These are phyloP conservation scores for Tubosaeta brunneosetosa DNA, from an alignment of 768 basidiomycete genomes.

Conservation along the genomic window DNA sequence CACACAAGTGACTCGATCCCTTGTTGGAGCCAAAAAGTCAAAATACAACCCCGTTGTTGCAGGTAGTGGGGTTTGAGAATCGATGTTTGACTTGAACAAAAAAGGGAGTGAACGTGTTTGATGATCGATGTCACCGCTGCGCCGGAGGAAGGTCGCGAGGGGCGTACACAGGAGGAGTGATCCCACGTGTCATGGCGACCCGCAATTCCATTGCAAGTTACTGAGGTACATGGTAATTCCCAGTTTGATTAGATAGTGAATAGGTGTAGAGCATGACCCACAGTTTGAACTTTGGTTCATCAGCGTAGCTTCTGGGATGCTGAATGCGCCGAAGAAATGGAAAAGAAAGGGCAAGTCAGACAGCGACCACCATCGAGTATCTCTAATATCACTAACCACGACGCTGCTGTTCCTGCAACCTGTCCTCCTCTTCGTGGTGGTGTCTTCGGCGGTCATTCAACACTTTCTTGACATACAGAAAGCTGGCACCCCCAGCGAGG, in stretches of 20 bases:
- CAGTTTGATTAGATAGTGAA: neutral
- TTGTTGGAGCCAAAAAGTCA: neutral
- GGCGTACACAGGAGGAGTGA: neutral
- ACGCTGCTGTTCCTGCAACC: slow-evolving; percentile 2
- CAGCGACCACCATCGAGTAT: neutral
- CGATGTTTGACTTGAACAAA: neutral
- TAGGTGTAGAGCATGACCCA: neutral
- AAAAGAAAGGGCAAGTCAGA: slow-evolving; percentile 7
- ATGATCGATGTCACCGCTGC: neutral
- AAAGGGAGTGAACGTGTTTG: neutral
- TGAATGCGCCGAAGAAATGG: neutral
- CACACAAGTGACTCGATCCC: neutral
- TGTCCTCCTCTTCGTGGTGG: slow-evolving; percentile 17
- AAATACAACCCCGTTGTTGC: neutral
- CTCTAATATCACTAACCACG: neutral
- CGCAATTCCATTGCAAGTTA: neutral
- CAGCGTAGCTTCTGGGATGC: slow-evolving; percentile 1
- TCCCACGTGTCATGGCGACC: slow-evolving; percentile 2
- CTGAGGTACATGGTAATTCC: neutral
- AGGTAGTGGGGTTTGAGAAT: neutral
- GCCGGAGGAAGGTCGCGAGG: neutral
- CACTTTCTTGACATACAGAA: slow-evolving; percentile 29
- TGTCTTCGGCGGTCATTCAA: slow-evolving; percentile 24
- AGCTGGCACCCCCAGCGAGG: slow-evolving; percentile 26
- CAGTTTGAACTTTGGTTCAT: slow-evolving; percentile 2